Evolutionary conservation across 2,329 filamentous ascomycete genomes (phyloP), one percentile per base, ranked within the genome.

Genomic region (Colletotrichum tabaci): DNA sequence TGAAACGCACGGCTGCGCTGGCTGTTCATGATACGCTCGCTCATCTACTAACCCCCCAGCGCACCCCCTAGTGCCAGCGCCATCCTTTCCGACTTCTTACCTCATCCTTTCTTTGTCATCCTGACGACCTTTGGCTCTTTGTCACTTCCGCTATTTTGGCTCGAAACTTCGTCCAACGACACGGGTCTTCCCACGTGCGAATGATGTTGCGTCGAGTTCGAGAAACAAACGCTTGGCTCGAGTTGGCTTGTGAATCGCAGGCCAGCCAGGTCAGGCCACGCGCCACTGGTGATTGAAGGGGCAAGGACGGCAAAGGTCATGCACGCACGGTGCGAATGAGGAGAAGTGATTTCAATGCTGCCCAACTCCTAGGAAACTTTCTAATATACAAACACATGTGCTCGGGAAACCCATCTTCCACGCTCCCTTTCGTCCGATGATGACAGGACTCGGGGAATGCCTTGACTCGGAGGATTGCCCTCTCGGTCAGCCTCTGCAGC

Each of bases 301-400:
- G 26, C 5, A 38, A 49, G 16, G 12, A 23, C 13, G 16, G 12
- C 12, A 23, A 35, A 16, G 53, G 30, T 35, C 30, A 35, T 35
- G 30, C 30, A 35, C 30, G 7, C 21, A 8, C 4, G 13, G 13
- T 47, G 50, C 23, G 23, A 47, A 46, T 55, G 38, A 77, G 21
- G 58, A 73, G 42, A 61, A 73, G 61, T 72, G 70, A 66, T 71
- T 71, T 30, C 47, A 50, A 72, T 40, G 61, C 47, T 42, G 30
- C 6, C 52, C 7, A 66, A 66, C 70, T 65, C 47, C 66, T 55
- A 70, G 60, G 58, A 71, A 66, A 72, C 42, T 71, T 66, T 72
- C 42, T 72, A 35, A 35, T 35, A 61, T 71, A 71, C 66, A 71
- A 71, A 35, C 30, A 7, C 47, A 61, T 40, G 49, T 57, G 56